Conservation (phyloP, 2,329 filamentous ascomycete species). For the Cadophora sp. region DNA sequence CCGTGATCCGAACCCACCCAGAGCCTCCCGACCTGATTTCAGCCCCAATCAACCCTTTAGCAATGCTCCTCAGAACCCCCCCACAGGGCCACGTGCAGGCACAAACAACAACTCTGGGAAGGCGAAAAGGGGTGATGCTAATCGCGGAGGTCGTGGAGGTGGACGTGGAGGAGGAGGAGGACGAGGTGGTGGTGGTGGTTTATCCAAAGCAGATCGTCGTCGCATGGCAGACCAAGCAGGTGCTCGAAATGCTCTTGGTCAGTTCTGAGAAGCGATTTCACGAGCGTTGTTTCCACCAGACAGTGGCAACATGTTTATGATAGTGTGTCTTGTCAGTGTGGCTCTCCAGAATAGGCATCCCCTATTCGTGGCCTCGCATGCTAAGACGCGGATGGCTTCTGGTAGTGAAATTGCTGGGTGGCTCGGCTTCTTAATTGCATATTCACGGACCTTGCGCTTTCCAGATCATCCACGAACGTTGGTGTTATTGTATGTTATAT, state of each 20-base stretch:
- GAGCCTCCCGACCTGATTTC: constrained; percentile 12
- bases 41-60: not conserved
- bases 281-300: not conserved
- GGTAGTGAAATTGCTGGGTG: not conserved
- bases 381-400: too few species aligned
- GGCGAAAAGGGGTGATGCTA: not conserved
- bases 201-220: constrained; percentile 5
- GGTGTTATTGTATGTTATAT: not conserved
- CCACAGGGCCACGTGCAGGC: constrained; percentile 1
- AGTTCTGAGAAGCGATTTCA: not conserved
- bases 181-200: not conserved
- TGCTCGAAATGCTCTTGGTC: not conserved
- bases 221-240: constrained; percentile 10
- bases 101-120: not conserved
- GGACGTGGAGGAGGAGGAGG: not conserved
- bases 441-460: not conserved
- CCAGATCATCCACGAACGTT: not conserved
- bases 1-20: not conserved
- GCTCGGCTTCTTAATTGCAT: not conserved
- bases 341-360: not conserved
- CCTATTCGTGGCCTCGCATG: not conserved
- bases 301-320: not conserved
- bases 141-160: not conserved
- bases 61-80: not conserved
- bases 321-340: not conserved